Conservation (phyloP, 441 rosid species). For the Adansonia madagascariensis region DNA sequence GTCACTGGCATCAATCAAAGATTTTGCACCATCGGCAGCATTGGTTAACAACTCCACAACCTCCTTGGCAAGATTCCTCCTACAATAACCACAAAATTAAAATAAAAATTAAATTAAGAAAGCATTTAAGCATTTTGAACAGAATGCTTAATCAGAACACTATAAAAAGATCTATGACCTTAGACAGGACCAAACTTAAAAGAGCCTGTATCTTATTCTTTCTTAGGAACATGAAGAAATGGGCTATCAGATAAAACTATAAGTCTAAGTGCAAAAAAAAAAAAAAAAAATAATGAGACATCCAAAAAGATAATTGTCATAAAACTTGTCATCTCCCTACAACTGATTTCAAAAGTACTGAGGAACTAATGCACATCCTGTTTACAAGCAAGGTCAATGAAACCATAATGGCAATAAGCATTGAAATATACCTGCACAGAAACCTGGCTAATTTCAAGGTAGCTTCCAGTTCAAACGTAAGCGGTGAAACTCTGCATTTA, state of each 20-base stretch:
- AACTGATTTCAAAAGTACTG: not conserved
- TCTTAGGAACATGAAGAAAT: not conserved
- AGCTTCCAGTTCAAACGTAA: constrained; percentile 97
- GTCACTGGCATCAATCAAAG: constrained; percentile 92
- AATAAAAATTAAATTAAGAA: not conserved
- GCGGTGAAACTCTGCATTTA: constrained; percentile 83
- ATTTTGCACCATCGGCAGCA: constrained; percentile 97
- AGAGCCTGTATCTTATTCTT: not conserved
- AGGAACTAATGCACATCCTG: not conserved
- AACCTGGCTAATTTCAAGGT: constrained; percentile 89
- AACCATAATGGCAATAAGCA: not conserved
- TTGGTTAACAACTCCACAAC: constrained; percentile 85
- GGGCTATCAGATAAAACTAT: not conserved
- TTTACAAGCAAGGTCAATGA: not conserved
- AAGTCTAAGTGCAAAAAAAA: not conserved
- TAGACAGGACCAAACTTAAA: not conserved
- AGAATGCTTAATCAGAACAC: not conserved
- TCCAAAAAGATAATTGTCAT: not conserved
- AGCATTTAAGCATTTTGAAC: not conserved
- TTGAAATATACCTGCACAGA: constrained; percentile 76
- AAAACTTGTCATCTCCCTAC: constrained; percentile 17
- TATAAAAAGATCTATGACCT: not conserved
- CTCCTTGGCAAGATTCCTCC: constrained; percentile 86
- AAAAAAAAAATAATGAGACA: not conserved
- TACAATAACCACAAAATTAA: constrained; percentile 36